Conservation (phyloP, 306 rosid genomes). For the Crataegus laevigata region DNA sequence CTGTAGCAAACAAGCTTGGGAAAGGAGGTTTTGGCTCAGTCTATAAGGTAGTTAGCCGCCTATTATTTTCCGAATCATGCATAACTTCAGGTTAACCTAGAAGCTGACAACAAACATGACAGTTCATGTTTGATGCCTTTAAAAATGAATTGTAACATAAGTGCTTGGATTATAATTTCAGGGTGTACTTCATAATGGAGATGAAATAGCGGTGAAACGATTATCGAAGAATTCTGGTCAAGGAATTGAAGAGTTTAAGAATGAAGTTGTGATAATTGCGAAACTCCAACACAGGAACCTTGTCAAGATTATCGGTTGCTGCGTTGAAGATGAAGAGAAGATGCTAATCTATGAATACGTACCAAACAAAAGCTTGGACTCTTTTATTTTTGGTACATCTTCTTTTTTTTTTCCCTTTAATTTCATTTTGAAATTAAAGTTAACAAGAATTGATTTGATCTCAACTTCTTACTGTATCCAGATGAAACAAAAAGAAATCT, state of each 20-base stretch:
- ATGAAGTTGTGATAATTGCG: slow-evolving; percentile 46
- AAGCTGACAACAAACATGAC: too few relatives aligned
- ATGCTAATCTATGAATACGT: slow-evolving; percentile 57
- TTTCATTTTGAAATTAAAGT: too few relatives aligned
- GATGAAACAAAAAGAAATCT: slow-evolving; percentile 11
- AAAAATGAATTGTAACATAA: too few relatives aligned
- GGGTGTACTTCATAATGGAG: slow-evolving; percentile 11
- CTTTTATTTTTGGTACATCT: slow-evolving; percentile 38
- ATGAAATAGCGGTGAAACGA: slow-evolving; percentile 36
- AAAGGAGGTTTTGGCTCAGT: slow-evolving; percentile 56
- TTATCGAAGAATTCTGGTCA: slow-evolving; percentile 46
- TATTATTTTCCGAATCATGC: neutral
- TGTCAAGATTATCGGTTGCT: slow-evolving; percentile 50
- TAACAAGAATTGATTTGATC: too few relatives aligned
- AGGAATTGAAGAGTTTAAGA: slow-evolving; percentile 55
- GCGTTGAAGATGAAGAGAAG: slow-evolving; percentile 38
- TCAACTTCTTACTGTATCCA: too few relatives aligned
- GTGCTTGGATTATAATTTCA: neutral
- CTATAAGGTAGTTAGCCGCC: slow-evolving; percentile 29
- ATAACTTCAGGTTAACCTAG: neutral
- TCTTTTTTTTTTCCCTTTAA: neutral
- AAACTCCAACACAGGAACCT: slow-evolving; percentile 66
- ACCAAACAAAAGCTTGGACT: slow-evolving; percentile 48
- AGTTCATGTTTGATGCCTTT: too few relatives aligned
- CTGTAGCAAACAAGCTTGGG: slow-evolving; percentile 42